Evolutionary conservation across 495 filamentous ascomycete species (phyloP).

Genomic region (Evernia prunastri): DNA sequence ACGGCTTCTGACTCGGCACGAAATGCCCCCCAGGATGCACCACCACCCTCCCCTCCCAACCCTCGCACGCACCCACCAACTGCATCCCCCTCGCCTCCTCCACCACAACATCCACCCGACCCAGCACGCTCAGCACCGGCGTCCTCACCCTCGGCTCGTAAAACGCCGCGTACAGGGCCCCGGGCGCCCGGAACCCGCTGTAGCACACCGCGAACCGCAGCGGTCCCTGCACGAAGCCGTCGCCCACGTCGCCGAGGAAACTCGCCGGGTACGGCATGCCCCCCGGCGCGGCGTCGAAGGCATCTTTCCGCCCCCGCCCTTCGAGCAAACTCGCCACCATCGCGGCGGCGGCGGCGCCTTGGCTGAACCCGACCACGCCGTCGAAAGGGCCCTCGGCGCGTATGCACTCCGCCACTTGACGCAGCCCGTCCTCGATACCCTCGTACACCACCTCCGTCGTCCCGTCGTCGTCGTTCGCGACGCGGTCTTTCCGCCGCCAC

Average conservation of each 20-base stretch:
- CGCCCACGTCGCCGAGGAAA: conserved; percentile 38
- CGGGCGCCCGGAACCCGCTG: conserved; percentile 68
- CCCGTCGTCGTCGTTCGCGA: neutral
- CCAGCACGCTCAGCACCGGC: conserved; percentile 75
- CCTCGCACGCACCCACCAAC: conserved; percentile 61
- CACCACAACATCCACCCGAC: conserved; percentile 82
- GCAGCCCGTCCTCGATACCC: conserved; percentile 59
- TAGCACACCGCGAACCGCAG: conserved; percentile 77
- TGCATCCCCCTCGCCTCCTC: conserved; percentile 61
- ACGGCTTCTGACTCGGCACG: conserved; percentile 73
- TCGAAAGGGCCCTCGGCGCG: conserved; percentile 56
- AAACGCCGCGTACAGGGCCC: conserved; percentile 54
- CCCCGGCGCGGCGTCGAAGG: conserved; percentile 37
- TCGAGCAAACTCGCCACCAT: conserved; percentile 69
- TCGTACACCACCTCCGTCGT: conserved; percentile 49
- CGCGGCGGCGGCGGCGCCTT: conserved; percentile 59
- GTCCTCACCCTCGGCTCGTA: conserved; percentile 73
- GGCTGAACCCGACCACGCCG: conserved; percentile 69
- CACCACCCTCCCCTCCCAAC: conserved; percentile 56
- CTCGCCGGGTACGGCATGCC: conserved; percentile 44
- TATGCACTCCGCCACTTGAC: conserved; percentile 51
- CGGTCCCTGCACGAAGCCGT: conserved; percentile 45
- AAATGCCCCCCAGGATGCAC: conserved; percentile 93
- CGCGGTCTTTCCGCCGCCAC: conserved; percentile 61
- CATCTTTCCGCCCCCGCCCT: conserved; percentile 35